A percentile compares a stretch with the other conserved stretches of the same genome.
Evolutionary conservation across 106 monocot genomes (phyloP).

Genomic region (Dioscorea dumetorum): DNA sequence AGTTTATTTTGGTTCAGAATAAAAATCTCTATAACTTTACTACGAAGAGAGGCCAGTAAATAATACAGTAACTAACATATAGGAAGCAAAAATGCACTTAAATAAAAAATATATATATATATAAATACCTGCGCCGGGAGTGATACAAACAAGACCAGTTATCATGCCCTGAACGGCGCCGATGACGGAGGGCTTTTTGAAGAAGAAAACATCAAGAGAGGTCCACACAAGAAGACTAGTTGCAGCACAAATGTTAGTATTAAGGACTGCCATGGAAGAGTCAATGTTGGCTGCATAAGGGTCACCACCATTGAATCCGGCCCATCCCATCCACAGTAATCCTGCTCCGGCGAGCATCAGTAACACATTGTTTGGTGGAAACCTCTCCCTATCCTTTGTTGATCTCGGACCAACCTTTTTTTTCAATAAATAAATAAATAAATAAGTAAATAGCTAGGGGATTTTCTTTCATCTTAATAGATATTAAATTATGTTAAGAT

Average conservation of each 20-base stretch:
- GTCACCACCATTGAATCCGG: constrained; percentile 49
- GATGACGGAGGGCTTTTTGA: constrained; percentile 61
- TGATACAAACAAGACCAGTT: constrained; percentile 76
- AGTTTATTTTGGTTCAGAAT: no score
- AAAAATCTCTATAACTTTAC: no score
- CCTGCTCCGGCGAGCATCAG: constrained; percentile 41
- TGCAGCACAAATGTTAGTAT: constrained; percentile 57
- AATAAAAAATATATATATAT: not conserved
- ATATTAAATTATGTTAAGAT: no score
- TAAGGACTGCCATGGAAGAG: constrained; percentile 37
- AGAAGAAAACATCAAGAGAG: constrained; percentile 50
- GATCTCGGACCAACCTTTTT: constrained; percentile 28
- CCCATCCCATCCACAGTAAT: constrained; percentile 49
- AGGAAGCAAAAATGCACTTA: not conserved
- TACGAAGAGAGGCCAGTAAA: no score
- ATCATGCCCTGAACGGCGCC: constrained; percentile 80
- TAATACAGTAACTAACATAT: no score
- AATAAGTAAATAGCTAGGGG: no score
- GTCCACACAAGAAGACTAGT: constrained; percentile 62
- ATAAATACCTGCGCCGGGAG: constrained; percentile 51
- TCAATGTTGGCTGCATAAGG: constrained; percentile 42
- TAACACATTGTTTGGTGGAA: constrained; percentile 45
- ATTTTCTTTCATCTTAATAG: no score
- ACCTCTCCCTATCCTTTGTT: constrained; percentile 43
- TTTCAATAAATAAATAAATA: no score